These are phyloP conservation scores for Physocladia obscura DNA, from an alignment of 192 early-diverging fungal genomes.

Conservation along the genomic window DNA sequence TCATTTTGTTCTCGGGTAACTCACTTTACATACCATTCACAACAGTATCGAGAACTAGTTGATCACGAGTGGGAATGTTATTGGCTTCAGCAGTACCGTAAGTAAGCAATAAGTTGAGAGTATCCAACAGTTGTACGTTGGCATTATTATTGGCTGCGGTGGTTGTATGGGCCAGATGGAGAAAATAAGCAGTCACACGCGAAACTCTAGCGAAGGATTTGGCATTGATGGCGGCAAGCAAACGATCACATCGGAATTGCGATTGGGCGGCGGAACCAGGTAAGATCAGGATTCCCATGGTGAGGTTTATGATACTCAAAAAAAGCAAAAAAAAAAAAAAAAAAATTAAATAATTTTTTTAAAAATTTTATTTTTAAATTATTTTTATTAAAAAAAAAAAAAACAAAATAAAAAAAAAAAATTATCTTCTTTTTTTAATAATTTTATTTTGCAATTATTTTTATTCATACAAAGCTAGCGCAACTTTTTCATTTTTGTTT, in stretches of 20 bases:
- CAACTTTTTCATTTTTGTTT: too few species aligned
- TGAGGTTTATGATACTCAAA: background rate
- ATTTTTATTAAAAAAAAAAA: too few species aligned
- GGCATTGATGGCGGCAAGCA: constrained; percentile 62
- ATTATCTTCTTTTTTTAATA: too few species aligned
- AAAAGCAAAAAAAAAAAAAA: background rate
- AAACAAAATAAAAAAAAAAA: too few species aligned
- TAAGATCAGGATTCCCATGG: constrained; percentile 72
- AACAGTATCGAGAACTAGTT: constrained; percentile 48
- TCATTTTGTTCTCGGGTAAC: too few species aligned
- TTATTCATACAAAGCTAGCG: too few species aligned
- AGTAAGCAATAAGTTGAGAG: constrained; percentile 34
- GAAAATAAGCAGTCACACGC: constrained; percentile 62
- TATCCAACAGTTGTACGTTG: constrained; percentile 31
- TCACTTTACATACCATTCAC: constrained; percentile 9
- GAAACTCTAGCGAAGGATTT: background rate
- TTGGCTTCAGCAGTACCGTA: constrained; percentile 41
- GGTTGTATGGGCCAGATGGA: constrained; percentile 73
- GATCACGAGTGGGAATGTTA: constrained; percentile 43
- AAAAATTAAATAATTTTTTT: too few species aligned
- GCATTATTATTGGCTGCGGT: constrained; percentile 18
- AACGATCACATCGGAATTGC: constrained; percentile 62
- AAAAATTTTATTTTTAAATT: too few species aligned
- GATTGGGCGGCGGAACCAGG: constrained; percentile 81
- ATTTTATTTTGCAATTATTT: too few species aligned